Evolutionary conservation across 345 rosid genomes (phyloP).

Genomic region (Brassica incana): DNA sequence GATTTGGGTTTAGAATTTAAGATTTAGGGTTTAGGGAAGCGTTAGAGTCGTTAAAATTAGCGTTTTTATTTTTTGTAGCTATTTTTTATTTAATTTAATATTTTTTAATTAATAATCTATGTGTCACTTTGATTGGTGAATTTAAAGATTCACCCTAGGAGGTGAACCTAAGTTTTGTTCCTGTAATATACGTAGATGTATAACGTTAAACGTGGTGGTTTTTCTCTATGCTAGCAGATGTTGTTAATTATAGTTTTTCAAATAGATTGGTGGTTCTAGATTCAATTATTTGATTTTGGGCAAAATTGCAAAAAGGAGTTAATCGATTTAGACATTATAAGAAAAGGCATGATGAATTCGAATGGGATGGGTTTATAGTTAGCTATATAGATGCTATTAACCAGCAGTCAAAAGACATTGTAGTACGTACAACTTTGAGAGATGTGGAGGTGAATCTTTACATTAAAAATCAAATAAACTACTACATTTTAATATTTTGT

Average conservation of each 20-base stretch:
- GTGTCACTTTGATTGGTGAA: no score
- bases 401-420: constrained; percentile 17
- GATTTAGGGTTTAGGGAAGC: no score
- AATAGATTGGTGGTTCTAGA: neutral
- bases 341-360: neutral
- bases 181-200: neutral
- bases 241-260: neutral
- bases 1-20: no score
- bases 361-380: constrained; percentile 28
- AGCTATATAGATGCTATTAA: constrained; percentile 22
- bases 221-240: neutral
- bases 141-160: no score
- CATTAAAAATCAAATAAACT: neutral
- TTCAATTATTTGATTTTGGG: constrained; percentile 7
- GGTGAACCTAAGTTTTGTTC: no score
- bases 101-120: no score
- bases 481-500: neutral
- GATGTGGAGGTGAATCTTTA: constrained; percentile 5
- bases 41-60: no score
- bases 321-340: neutral
- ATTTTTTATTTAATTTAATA: no score
- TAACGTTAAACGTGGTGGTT: neutral
- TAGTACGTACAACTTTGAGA: constrained; percentile 20
- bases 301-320: neutral
- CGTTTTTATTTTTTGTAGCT: no score